Conservation (phyloP, 139 green algal genomes). For the Closterium sp. region DNA sequence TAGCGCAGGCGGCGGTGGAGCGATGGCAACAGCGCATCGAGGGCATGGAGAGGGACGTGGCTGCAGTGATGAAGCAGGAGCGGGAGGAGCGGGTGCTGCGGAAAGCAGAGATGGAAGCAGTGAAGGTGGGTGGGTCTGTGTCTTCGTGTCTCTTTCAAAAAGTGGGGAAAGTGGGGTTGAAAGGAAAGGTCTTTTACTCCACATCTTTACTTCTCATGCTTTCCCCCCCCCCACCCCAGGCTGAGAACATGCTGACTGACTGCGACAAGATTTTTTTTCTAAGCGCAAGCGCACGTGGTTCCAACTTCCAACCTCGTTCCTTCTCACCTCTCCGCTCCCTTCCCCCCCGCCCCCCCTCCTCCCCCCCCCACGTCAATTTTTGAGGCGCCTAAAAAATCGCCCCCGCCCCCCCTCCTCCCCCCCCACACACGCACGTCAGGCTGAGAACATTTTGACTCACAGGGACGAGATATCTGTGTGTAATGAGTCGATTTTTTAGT, state of each 20-base stretch:
- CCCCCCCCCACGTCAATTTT: not conserved
- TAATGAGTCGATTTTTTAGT: too few species aligned
- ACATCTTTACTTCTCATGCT: too few species aligned
- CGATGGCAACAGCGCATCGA: not conserved
- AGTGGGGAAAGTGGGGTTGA: too few species aligned
- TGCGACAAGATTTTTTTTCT: too few species aligned
- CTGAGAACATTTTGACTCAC: not conserved
- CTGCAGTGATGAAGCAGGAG: not conserved
- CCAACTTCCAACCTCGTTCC: not conserved
- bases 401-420: too few species aligned
- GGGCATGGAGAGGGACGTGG: not conserved
- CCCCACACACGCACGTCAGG: not conserved
- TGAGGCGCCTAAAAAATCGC: not conserved
- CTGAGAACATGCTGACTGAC: too few species aligned
- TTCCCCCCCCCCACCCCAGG: too few species aligned
- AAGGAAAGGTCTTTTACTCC: too few species aligned
- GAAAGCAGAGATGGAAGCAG: slow-evolving; percentile 89
- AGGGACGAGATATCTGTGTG: not conserved
- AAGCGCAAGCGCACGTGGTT: too few species aligned
- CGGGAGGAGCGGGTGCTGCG: slow-evolving; percentile 49
- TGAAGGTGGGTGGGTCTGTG: slow-evolving; percentile 28
- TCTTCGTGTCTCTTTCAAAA: not conserved
- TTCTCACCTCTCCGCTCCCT: not conserved
- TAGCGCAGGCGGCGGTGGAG: not conserved
- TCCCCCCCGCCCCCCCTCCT: not conserved